phyloP scores from a whole-genome alignment of 2,329 filamentous ascomycete genomes.

The Aspergillus unguis region DNA sequence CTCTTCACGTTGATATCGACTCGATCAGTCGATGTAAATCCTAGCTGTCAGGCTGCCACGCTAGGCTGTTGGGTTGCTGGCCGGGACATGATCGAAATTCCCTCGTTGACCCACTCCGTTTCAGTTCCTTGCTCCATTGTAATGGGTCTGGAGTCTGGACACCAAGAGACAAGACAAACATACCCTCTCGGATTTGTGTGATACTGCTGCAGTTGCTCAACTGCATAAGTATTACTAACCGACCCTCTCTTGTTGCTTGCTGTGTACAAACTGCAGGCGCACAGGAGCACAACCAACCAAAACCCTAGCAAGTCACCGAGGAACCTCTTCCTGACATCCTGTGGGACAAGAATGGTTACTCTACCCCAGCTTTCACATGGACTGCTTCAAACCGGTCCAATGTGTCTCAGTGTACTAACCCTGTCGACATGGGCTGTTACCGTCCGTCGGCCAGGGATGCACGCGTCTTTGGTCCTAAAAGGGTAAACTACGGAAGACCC shows the following conservation, averaged over 20 bases:
- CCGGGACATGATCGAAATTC: conserved; percentile 2
- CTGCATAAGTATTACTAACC: background rate
- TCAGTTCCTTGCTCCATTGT: background rate
- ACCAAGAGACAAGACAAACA: background rate
- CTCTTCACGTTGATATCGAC: background rate
- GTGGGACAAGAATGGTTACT: background rate
- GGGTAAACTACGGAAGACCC: background rate
- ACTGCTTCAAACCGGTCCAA: background rate
- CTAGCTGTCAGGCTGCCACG: background rate
- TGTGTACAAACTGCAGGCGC: background rate
- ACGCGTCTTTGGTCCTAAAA: background rate
- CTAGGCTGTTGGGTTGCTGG: background rate
- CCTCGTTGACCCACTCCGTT: conserved; percentile 9
- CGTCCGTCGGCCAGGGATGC: background rate
- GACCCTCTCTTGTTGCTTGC: background rate
- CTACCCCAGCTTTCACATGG: conserved; percentile 6
- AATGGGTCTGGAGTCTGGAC: conserved; percentile 1
- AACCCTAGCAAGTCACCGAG: background rate
- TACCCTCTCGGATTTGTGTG: background rate
- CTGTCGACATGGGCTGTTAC: background rate
- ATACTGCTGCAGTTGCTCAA: background rate
- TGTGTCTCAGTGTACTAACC: background rate
- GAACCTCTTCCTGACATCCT: background rate
- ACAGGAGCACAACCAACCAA: background rate
- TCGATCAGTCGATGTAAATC: background rate